Evolutionary conservation across 2,329 filamentous ascomycete genomes (phyloP), one percentile per base, ranked within the genome.

Genomic region (Talaromyces piceae): DNA sequence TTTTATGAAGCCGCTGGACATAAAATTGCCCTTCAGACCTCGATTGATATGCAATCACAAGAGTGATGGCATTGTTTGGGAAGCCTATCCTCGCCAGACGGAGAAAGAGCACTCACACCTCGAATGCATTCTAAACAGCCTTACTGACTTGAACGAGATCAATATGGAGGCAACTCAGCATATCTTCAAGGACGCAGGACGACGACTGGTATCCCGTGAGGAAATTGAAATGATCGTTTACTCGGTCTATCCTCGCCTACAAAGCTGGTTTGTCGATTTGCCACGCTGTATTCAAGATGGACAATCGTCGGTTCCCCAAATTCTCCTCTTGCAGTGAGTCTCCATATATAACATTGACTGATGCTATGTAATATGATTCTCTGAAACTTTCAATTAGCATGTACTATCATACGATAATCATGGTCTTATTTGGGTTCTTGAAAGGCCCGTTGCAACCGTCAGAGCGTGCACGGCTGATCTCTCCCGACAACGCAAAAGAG

Each of bases 381-480:
- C n/a, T 37, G 18, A 37, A 13, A 2, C 13, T 18, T 4, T 16
- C 49, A 50, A 54, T 47, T 54, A 71, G 68, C 41, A 66, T 70
- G 56, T 64, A 70, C 41, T 67, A 69, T 41, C 63, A 72, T 46
- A 54, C 61, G n/a, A 59, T 68, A n/a, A 55, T 69, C 8, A 64
- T 69, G 27, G 57, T 58, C 1, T 56, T 71, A 1, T 70, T 64
- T 49, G 62, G 55, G 3, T 41, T 54, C 13, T 22, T 62, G 9
- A 60, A 57, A 49, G 47, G 47, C 18, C 50, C 45, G 49, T 47
- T 33, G 51, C 43, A 31, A 20, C 33, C 20, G 44, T 31, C 27
- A 58, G 41, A 20, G 41, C 43, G 22, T n/a, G 23, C 28, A 53
- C 20, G 46, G 45, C 39, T 39, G 53, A 55, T 27, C 47, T 41